Evolutionary conservation across 768 basidiomycete species (phyloP).

Genomic region (Trametes gibbosa): DNA sequence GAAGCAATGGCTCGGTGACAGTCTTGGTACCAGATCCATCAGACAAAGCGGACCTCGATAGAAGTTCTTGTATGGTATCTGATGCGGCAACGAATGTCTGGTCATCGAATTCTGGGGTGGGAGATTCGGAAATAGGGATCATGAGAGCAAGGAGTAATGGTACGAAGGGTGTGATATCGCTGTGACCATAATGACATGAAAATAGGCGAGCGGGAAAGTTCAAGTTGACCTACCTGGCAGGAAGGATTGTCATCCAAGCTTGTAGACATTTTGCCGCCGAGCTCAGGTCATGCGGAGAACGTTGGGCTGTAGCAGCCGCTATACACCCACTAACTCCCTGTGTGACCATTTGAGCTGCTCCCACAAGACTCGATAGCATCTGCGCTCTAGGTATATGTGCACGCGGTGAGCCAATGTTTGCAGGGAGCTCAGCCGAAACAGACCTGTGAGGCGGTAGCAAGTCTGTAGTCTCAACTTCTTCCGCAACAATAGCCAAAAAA

Average conservation of each 20-base stretch:
- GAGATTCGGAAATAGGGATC: conserved; percentile 27
- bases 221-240: conserved; percentile 51
- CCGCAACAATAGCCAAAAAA: conserved; percentile 79
- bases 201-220: neutral
- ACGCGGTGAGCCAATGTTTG: conserved; percentile 35
- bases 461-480: conserved; percentile 77
- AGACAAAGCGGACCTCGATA: conserved; percentile 69
- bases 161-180: conserved; percentile 70
- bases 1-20: conserved; percentile 82
- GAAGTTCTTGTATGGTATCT: conserved; percentile 73
- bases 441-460: conserved; percentile 72
- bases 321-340: conserved; percentile 65
- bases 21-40: conserved; percentile 66
- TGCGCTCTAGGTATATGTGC: conserved; percentile 29
- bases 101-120: conserved; percentile 39
- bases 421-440: conserved; percentile 25
- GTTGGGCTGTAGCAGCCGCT: conserved; percentile 31
- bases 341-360: conserved; percentile 69
- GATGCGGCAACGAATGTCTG: conserved; percentile 60
- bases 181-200: conserved; percentile 27
- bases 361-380: conserved; percentile 62
- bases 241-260: conserved; percentile 76
- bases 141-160: conserved; percentile 54
- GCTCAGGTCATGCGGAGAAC: conserved; percentile 47
- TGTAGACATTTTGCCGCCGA: conserved; percentile 79